Conservation (phyloP, 768 basidiomycete genomes). For the Naganishia friedmannii region DNA sequence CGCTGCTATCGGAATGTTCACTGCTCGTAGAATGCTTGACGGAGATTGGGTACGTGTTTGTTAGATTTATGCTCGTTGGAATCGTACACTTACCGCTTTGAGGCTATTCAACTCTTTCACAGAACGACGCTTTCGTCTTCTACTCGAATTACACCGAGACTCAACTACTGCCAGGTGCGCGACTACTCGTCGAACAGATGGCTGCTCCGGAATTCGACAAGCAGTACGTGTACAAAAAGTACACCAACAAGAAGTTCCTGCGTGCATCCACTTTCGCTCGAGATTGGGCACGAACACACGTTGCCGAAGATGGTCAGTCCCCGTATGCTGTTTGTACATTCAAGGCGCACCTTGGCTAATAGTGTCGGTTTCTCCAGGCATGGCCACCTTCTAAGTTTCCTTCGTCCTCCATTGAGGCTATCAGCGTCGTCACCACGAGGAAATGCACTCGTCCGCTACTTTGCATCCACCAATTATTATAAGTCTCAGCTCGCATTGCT, state of each 20-base stretch:
- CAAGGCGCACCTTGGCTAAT: too few species aligned
- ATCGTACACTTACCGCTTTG: constrained; percentile 24
- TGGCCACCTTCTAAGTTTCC: constrained; percentile 2
- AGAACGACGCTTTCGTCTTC: constrained; percentile 88
- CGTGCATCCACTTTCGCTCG: constrained; percentile 62
- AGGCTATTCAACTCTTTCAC: constrained; percentile 35
- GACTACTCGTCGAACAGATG: constrained; percentile 77
- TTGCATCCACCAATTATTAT: constrained; percentile 14
- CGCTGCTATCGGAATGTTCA: constrained; percentile 97
- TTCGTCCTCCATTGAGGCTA: not conserved
- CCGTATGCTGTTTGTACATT: not conserved
- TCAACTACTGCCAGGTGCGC: constrained; percentile 76
- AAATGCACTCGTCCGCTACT: constrained; percentile 10
- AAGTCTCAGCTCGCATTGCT: constrained; percentile 15
- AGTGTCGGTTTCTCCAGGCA: not conserved
- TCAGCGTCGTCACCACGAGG: not conserved
- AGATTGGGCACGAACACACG: constrained; percentile 53
- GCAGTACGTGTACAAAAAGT: constrained; percentile 91
- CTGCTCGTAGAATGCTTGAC: constrained; percentile 85
- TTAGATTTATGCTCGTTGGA: constrained; percentile 34
- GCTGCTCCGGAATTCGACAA: constrained; percentile 73
- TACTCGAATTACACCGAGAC: constrained; percentile 89
- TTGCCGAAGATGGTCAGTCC: constrained; percentile 20
- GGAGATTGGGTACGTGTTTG: constrained; percentile 81
- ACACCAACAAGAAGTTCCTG: constrained; percentile 95